These are phyloP conservation scores for Blastobotrys niveus DNA, from an alignment of 1,139 yeast species.

Conservation along the genomic window DNA sequence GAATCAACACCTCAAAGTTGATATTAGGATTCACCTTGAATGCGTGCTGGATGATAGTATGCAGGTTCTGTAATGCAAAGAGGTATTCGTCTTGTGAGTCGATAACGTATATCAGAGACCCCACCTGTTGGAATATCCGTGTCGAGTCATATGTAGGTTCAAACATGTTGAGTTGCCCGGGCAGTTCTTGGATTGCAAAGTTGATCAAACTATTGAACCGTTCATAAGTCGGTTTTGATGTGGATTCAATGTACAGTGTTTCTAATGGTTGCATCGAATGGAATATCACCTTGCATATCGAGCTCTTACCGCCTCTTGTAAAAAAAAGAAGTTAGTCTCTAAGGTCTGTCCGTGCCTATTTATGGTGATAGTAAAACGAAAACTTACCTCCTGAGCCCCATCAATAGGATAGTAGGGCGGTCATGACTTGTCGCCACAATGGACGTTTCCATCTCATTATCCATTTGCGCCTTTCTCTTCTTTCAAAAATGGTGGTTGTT, in stretches of 20 bases:
- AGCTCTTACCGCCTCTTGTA: slow-evolving; percentile 61
- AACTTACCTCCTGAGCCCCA: slow-evolving; percentile 64
- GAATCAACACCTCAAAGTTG: slow-evolving; percentile 87
- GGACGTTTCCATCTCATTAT: slow-evolving; percentile 21
- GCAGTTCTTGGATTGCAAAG: slow-evolving; percentile 89
- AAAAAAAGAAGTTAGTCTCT: neutral
- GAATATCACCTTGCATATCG: slow-evolving; percentile 90
- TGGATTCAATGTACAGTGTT: slow-evolving; percentile 82
- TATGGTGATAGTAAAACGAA: neutral
- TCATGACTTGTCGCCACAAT: slow-evolving; percentile 21
- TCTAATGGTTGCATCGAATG: slow-evolving; percentile 96
- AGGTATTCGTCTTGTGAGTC: slow-evolving; percentile 89
- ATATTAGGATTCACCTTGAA: slow-evolving; percentile 78
- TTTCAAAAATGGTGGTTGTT: too few species aligned
- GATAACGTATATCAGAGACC: slow-evolving; percentile 91
- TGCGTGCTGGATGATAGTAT: slow-evolving; percentile 84
- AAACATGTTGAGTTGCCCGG: slow-evolving; percentile 87
- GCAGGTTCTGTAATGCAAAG: slow-evolving; percentile 82
- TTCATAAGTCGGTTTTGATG: slow-evolving; percentile 71
- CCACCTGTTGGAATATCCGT: slow-evolving; percentile 70
- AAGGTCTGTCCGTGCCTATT: too few species aligned
- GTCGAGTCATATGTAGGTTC: slow-evolving; percentile 74
- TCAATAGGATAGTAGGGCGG: slow-evolving; percentile 44
- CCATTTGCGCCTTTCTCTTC: slow-evolving; percentile 14
- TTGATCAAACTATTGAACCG: slow-evolving; percentile 62